Percentiles rank a stretch among this genome's conserved stretches.
Conservation (phyloP, 148 eudicot species). For the Cornus kousa region DNA sequence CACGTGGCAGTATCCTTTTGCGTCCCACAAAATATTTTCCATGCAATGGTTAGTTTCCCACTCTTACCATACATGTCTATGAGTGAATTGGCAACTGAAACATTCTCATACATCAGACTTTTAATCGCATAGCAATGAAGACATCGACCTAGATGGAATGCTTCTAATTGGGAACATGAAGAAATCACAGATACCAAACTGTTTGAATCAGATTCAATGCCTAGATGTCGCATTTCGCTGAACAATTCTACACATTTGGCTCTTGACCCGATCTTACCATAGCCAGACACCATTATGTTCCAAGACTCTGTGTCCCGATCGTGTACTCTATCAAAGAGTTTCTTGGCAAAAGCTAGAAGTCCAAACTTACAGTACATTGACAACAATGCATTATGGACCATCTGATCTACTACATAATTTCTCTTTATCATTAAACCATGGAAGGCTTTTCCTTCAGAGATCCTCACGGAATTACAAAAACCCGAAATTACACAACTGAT, state of each 20-base stretch:
- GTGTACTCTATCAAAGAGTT: slow-evolving; percentile 34
- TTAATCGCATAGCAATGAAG: slow-evolving; percentile 62
- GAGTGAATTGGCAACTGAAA: slow-evolving; percentile 57
- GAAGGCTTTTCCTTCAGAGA: slow-evolving; percentile 57
- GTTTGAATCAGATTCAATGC: slow-evolving; percentile 35
- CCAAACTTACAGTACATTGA: slow-evolving; percentile 75
- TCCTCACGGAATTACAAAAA: slow-evolving; percentile 34
- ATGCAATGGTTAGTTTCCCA: slow-evolving; percentile 38
- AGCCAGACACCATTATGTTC: slow-evolving; percentile 58
- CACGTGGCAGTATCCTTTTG: slow-evolving; percentile 54
- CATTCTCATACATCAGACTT: slow-evolving; percentile 24
- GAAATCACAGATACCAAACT: slow-evolving; percentile 50
- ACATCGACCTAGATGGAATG: slow-evolving; percentile 41
- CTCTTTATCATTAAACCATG: slow-evolving; percentile 60
- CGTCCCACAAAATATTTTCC: slow-evolving; percentile 39
- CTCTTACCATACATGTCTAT: slow-evolving; percentile 63
- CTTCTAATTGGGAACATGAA: slow-evolving; percentile 47
- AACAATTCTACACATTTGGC: slow-evolving; percentile 42
- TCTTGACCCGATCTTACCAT: slow-evolving; percentile 40
- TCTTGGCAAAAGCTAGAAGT: slow-evolving; percentile 35
- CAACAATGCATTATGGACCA: slow-evolving; percentile 46
- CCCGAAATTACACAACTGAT: slow-evolving; percentile 56
- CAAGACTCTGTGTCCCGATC: slow-evolving; percentile 43
- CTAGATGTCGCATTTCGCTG: slow-evolving; percentile 48
- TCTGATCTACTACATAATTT: slow-evolving; percentile 32